Evolutionary conservation across 768 basidiomycete genomes (phyloP), one percentile per base, ranked within the genome.

Genomic region (Termitomyces sp.): DNA sequence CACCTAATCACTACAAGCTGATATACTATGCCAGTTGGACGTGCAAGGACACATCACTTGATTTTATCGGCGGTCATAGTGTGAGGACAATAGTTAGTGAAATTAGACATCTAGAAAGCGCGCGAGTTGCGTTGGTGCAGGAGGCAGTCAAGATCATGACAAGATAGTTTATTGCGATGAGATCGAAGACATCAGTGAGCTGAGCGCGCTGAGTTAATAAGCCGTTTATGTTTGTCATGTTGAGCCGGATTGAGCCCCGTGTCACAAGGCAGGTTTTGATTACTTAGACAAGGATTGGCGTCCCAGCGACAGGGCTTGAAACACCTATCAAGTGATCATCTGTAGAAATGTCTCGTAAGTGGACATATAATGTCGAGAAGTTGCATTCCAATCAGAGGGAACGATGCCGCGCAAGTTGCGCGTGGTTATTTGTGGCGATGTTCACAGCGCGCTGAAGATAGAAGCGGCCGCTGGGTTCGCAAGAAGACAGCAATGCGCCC

Each of bases 351-450:
- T 55, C 26, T 48, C 42, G 20, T 18, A 57, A 37, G 55, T 52
- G 51, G 58, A 59, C 55, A 54, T 57, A 59, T 59, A 57, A 59
- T 55, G 61, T 59, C 58, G 52, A 59, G 61, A 57, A 62, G 52
- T 50, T 54, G 42, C 7, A 29, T 13, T 26, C 22, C 18, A 49
- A 20, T 55, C 34, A 36, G 18, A 5, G 31, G 9, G 22, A 12
- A 26, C 2, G 3, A 16, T 37, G 32, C 24, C 49, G 20, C 13
- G 60, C 56, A 13, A 3, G 1, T 48, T n/a, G 41, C 26, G 57
- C 53, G n/a, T 51, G 32, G 27, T 43, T 16, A n/a, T 37, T 14
- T 37, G 55, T 29, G 32, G 57, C 50, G 53, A 56, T 56, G 20
- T 50, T 39, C 4, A 37, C 24, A 22, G 53, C n/a, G 39, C 24